Evolutionary conservation across 2,329 filamentous ascomycete genomes (phyloP), one percentile per base, ranked within the genome.

Genomic region (Aspergillus intermedius): DNA sequence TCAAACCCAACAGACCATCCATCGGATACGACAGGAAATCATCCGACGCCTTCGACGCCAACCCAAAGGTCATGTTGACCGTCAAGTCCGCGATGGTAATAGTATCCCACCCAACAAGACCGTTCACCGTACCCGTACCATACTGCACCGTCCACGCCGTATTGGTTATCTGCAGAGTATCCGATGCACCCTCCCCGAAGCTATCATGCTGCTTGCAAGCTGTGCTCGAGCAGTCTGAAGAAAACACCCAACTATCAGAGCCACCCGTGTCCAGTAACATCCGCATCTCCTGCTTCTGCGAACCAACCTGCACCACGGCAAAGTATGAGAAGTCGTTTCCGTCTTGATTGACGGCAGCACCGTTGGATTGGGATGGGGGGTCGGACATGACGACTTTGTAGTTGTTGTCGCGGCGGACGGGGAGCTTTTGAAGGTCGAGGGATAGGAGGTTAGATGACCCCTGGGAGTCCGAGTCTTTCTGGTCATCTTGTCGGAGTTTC

Each of bases 1-100:
- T 86, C 21, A 95, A 71, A 3, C 89, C 90, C 2, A 95, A 72
- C 44, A 95, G 94, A 21, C 90, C 90, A 64, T 95, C 90, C 67
- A 95, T 90, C 1, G 88, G 86, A 59, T 91, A 95, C 46, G 79
- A 78, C 23, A 74, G 70, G 65, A 95, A 95, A 54, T 93, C 83
- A 45, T 81, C 69, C 1, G 87, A 89, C 2, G 87, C 87, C 21
- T 77, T 77, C 30, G 78, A 79, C 19, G 86, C 88, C 50, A 91
- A 69, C 4, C 90, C 90, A 60, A 95, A 87, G 3, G 80, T 74
- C 58, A 89, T 77, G 2, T 76, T 66, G 12, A 88, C 63, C 39
- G 75, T 78, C 53, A 91, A 74, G 13, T 80, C 81, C 2, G 83
- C 86, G 54, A 95, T 71, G 3, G 76, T 74, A 19, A 93, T 63